phyloP scores from a whole-genome alignment of 1,284 basidiomycete species.

The Sporisorium sorghi region DNA sequence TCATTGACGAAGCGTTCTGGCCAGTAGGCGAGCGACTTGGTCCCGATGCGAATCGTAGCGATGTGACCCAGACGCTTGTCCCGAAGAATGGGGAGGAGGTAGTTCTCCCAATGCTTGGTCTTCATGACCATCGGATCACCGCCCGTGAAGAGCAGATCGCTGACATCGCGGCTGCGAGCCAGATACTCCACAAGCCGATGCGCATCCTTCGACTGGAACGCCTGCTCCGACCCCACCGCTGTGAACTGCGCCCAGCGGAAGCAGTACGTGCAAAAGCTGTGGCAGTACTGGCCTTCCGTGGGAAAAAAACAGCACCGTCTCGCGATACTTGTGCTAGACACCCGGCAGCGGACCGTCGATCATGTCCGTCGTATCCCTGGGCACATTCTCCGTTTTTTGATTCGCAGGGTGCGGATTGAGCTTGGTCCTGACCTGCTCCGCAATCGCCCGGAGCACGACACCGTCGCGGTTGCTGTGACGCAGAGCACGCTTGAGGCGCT shows the following conservation, averaged over 20 bases:
- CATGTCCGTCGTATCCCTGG: slow-evolving; percentile 1
- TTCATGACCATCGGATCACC: slow-evolving; percentile 18
- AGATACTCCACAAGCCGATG: slow-evolving; percentile 1
- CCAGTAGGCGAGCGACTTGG: slow-evolving; percentile 16
- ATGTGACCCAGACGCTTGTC: not conserved
- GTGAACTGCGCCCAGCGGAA: slow-evolving; percentile 18
- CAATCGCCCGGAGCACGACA: not conserved
- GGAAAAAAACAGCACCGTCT: slow-evolving; percentile 13
- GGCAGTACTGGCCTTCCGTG: slow-evolving; percentile 10
- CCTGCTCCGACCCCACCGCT: slow-evolving; percentile 7
- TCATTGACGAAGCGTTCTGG: slow-evolving; percentile 12
- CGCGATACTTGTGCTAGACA: slow-evolving; percentile 12
- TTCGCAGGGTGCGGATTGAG: slow-evolving; percentile 13
- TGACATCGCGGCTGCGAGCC: slow-evolving; percentile 2
- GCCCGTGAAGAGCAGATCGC: slow-evolving; percentile 12
- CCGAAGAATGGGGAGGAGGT: slow-evolving; percentile 4
- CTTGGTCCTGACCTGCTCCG: slow-evolving; percentile 7
- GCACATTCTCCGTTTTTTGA: slow-evolving; percentile 15
- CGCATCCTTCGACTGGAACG: slow-evolving; percentile 11
- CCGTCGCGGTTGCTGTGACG: not conserved
- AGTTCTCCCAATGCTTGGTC: slow-evolving; percentile 9
- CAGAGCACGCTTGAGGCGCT: slow-evolving; percentile 6
- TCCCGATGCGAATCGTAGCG: slow-evolving; percentile 9
- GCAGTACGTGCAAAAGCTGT: slow-evolving; percentile 16
- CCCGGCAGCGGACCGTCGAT: not conserved